phyloP scores from a whole-genome alignment of 148 eudicot genomes.

The Chenopodium album region DNA sequence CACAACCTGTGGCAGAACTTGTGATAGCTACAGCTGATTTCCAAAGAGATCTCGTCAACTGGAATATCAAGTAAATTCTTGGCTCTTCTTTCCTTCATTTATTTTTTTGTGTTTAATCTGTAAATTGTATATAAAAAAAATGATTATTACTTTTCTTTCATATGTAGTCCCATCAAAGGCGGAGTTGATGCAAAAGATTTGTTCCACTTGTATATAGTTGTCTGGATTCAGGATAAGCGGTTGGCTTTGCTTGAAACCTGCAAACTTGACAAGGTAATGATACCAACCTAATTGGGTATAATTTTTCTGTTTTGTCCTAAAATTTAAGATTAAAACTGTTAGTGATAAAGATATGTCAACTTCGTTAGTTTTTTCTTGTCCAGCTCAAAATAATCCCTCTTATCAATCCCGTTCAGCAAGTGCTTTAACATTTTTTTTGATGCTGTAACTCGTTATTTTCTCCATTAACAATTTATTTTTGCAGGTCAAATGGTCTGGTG shows the following conservation, averaged over 20 bases:
- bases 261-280: constrained; percentile 76
- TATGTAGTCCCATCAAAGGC: constrained; percentile 73
- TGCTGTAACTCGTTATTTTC: too few relatives aligned
- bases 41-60: constrained; percentile 73
- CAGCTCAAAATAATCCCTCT: background rate
- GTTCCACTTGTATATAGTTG: constrained; percentile 84
- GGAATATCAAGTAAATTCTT: constrained; percentile 66
- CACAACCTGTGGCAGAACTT: constrained; percentile 81
- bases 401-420: background rate
- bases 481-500: constrained; percentile 93
- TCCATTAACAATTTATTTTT: constrained; percentile 6
- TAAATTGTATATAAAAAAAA: background rate
- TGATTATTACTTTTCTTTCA: constrained; percentile 17
- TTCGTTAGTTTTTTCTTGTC: background rate
- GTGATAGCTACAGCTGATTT: constrained; percentile 90
- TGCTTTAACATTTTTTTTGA: background rate
- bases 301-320: background rate
- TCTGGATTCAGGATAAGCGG: constrained; percentile 94
- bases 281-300: background rate
- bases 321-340: too few relatives aligned
- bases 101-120: background rate
- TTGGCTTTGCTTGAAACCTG: constrained; percentile 81
- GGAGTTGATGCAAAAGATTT: constrained; percentile 94
- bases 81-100: background rate
- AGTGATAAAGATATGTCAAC: background rate